Evolutionary conservation across 768 basidiomycete species (phyloP), one percentile per base, ranked within the genome.

Genomic region (Rhodotorula toruloides): DNA sequence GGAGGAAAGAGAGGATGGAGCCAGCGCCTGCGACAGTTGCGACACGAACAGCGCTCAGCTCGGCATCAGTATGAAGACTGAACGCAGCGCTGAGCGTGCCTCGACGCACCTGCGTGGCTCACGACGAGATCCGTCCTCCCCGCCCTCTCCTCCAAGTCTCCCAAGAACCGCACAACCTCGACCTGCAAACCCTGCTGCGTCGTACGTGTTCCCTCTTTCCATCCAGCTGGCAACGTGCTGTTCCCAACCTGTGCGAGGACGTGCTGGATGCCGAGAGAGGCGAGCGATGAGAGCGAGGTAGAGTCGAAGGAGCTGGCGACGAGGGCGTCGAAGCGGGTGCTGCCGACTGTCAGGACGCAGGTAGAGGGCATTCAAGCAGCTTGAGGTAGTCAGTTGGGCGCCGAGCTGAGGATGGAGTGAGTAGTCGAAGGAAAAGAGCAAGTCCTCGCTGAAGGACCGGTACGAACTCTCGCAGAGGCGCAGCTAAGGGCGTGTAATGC

Each of bases 21-120:
- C 94, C 94, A 29, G 94, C 88, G 58, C 94, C 94, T 97, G 66
- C 17, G 29, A 31, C 31, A 40, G 52, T 17, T 27, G 11, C 27
- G 0, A 29, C 27, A 22, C n/a, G n/a, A n/a, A n/a, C n/a, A 25
- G 40, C 13, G 42, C 9, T 46, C 44, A 46, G 21, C 21, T 6
- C 16, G 40, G 6, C 2, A 10, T 5, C 3, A 4, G 9, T 13
- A 6, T 32, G 10, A 19, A 25, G 29, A 31, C 49, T 9, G 10
- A 21, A 48, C 27, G 34, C 9, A 3, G 6, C 1, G 4, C 25
- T 2, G 19, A 27, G 14, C 7, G 32, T 7, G 37, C 5, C 40
- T 4, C 22, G 32, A 68, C 84, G 71, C 75, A 91, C 94, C 94
- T 75, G 91, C 94, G 81, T 98, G 94, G 72, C 90, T 89, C 44